Evolutionary conservation across 2,329 filamentous ascomycete species (phyloP).

Genomic region (Aspergillus candidus): DNA sequence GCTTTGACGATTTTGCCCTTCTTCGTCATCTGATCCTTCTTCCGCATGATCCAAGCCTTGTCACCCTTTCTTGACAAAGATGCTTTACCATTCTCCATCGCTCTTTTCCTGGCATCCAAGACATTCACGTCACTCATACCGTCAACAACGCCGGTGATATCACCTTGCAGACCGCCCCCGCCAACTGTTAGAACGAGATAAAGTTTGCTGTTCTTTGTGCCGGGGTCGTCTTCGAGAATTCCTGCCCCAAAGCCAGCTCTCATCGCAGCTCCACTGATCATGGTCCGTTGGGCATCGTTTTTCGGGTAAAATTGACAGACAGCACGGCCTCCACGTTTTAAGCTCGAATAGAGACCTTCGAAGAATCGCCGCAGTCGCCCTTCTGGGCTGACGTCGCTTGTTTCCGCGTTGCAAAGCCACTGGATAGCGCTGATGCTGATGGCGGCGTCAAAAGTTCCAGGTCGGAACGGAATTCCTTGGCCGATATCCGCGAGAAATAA

Average conservation of each 20-base stretch:
- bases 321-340: conserved; percentile 77
- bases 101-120: conserved; percentile 59
- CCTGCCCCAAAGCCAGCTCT: conserved; percentile 93
- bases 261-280: conserved; percentile 87
- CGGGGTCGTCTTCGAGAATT: conserved; percentile 88
- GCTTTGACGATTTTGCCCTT: conserved; percentile 94
- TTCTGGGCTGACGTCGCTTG: conserved; percentile 71
- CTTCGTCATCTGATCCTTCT: conserved; percentile 86
- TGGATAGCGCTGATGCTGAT: conserved; percentile 95
- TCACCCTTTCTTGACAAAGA: conserved; percentile 42
- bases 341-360: conserved; percentile 77
- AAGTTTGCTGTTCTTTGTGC: conserved; percentile 94
- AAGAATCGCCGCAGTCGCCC: conserved; percentile 81
- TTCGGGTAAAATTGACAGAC: conserved; percentile 99
- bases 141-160: conserved; percentile 84
- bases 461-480: conserved; percentile 87
- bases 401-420: conserved; percentile 96
- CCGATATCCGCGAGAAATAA: conserved; percentile 92
- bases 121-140: conserved; percentile 87
- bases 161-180: conserved; percentile 56
- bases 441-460: conserved; percentile 88
- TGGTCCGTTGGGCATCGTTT: conserved; percentile 81
- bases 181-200: conserved; percentile 93
- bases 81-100: conserved; percentile 36
- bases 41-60: conserved; percentile 49